Base-by-base conservation (phyloP, 208 protist species). In the Trypanosoma theileri region DNA sequence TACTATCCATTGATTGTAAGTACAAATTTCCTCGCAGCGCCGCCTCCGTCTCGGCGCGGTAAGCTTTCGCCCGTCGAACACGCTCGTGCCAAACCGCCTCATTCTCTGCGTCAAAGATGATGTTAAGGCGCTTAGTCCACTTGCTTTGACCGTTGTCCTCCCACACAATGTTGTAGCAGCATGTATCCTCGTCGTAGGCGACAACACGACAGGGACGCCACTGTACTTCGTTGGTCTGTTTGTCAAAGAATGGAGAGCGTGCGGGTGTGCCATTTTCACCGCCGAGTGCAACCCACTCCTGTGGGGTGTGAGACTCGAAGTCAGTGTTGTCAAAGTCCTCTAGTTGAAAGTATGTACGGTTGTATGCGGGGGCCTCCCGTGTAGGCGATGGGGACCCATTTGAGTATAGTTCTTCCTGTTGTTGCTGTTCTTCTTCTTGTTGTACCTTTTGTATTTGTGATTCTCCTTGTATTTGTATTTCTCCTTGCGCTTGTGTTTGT, bases 51-150 rank as follows among this genome's bases (percentile, higher is more conserved):
- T 84, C 78, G n/a, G 63, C 52, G 56, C 91, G 88, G 66, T 89
- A 89, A n/a, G 46, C 76, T 51, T 91, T 77, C 11, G 94, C 92
- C 19, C 74, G 77, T 7, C 73, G 80, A 51, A 93, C 75, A 44
- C 94, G 89, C 52, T 89, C 74, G 61, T 82, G 68, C 91, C 93
- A 97, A 59, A 35, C 40, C 28, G 54, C 63, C 60, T 85, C 79
- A 46, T 93, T 78, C 77, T 97, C 94, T 4, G 17, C 81, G 62
- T 95, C 89, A 65, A 97, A 97, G 40, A 88, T 78, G 44, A 97
- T 87, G 81, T 97, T 97, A 28, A 97, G 80, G 19, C 94, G 80
- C 24, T 80, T 81, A 21, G 92, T 92, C 89, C 86, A 95, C 67
- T 96, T 95, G 12, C 69, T 71, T 52, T 72, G 79, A n/a, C 88